Base-by-base conservation (phyloP, 352 stramenopile genomes). In the Globisporangium cystogenes region DNA sequence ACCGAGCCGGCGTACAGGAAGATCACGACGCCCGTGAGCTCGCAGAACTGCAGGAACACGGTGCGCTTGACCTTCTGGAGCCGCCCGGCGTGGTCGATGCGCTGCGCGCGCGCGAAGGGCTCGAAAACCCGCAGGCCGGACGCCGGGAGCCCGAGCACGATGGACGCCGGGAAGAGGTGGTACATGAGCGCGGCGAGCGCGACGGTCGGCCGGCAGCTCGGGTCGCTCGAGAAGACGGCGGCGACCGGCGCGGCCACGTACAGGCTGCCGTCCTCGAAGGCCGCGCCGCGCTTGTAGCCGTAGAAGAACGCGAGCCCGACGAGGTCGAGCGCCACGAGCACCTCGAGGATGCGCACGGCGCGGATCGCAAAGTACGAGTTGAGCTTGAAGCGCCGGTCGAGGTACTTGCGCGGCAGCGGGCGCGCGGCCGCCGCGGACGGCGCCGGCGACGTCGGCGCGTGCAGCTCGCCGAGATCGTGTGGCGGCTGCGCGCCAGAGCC, bases 361-460 rank as follows among this genome's bases (percentile, higher is more conserved):
- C 67, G 65, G 27, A 82, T 72, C 10, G 82, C 72, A 54, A 93
- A 93, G 65, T 90, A 93, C 45, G 80, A 91, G 65, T 93, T 93
- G 51, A 78, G 60, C 36, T 81, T 80, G 70, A 76, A 93, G 51
- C 74, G 65, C 27, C 73, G 63, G 57, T 70, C 76, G 39, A 86
- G 66, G 52, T 78, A 86, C 12, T 49, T 56, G 27, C 37, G 55
- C 11, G 74, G 74, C 55, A 83, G 50, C 29, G 43, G 29, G 46
- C 60, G 55, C 12, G 33, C 33, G 14, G 18, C 51, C 62, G 40
- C 5, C 10, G 20, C 18, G 15, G 18, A 14, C 39, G 63, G 49
- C 21, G 36, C 24, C 10, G 31, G 23, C 6, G 59, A 45, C 8
- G 65, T 27, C 7, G 57, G 16, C 7, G 16, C 18, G 39, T 6